Conservation (phyloP, 164 flowering plant genomes). For the Houttuynia cordata region DNA sequence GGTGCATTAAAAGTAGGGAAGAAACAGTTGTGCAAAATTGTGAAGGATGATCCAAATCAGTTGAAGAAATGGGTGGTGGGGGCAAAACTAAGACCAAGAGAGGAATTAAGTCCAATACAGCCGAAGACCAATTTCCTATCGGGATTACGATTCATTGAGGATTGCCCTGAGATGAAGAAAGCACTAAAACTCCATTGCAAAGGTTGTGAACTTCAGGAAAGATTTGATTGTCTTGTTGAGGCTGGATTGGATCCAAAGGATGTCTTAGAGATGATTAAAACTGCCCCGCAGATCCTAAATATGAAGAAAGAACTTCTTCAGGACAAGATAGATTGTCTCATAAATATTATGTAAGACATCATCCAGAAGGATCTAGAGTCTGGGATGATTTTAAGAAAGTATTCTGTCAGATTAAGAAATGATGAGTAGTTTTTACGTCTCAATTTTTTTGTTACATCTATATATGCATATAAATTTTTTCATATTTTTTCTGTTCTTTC, state of each 20-base stretch:
- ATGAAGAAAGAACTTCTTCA: slow-evolving; percentile 28
- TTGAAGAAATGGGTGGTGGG: slow-evolving; percentile 38
- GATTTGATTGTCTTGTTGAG: slow-evolving; percentile 53
- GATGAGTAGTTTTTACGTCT: neutral
- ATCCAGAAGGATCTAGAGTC: slow-evolving; percentile 48
- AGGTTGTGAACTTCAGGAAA: slow-evolving; percentile 52
- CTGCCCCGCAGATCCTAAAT: slow-evolving; percentile 47
- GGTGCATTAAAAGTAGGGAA: slow-evolving; percentile 27
- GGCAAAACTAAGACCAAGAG: slow-evolving; percentile 18
- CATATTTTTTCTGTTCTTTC: too few relatives aligned
- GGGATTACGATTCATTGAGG: slow-evolving; percentile 39
- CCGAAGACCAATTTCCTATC: slow-evolving; percentile 43
- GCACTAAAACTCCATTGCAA: slow-evolving; percentile 53
- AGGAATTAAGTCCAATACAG: slow-evolving; percentile 7
- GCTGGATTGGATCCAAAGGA: slow-evolving; percentile 42
- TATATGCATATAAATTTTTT: too few relatives aligned
- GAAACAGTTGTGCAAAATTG: slow-evolving; percentile 28
- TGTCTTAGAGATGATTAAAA: slow-evolving; percentile 40
- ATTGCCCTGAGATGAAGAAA: slow-evolving; percentile 33
- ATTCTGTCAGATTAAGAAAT: neutral
- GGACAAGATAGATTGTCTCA: slow-evolving; percentile 43
- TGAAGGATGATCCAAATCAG: slow-evolving; percentile 41
- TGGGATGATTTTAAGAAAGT: slow-evolving; percentile 18
- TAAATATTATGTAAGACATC: slow-evolving; percentile 32
- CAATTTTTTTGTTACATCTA: too few relatives aligned